Conservation (phyloP, 2,329 filamentous ascomycete species). For the Phoma sp. region DNA sequence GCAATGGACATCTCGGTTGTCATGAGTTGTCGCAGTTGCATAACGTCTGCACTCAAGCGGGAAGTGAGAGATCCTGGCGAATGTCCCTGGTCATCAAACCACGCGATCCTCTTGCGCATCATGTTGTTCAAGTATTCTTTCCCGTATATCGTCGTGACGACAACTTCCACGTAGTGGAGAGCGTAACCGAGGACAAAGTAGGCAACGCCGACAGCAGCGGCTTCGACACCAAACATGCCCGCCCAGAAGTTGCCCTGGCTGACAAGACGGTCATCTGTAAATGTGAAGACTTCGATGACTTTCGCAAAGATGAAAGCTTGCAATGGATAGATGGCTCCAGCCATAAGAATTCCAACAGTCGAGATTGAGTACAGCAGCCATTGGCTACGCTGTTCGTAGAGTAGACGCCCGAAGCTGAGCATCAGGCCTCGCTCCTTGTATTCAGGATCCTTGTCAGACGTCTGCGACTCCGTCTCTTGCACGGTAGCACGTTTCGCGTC, state of each 20-base stretch:
- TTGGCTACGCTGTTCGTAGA: conserved; percentile 44
- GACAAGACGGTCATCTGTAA: conserved; percentile 35
- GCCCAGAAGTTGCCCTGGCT: conserved; percentile 64
- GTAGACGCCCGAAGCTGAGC: conserved; percentile 41
- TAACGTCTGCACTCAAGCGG: conserved; percentile 62
- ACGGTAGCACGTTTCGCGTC: conserved; percentile 27
- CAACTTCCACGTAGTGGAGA: conserved; percentile 38
- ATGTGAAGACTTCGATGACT: conserved; percentile 46
- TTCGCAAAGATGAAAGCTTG: conserved; percentile 50
- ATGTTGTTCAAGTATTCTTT: conserved; percentile 67
- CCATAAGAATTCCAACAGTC: conserved; percentile 37
- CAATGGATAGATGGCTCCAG: conserved; percentile 47
- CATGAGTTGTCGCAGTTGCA: conserved; percentile 67
- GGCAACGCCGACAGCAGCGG: conserved; percentile 58
- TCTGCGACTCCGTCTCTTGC: conserved; percentile 20
- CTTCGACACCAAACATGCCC: conserved; percentile 69
- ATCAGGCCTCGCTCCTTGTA: conserved; percentile 42
- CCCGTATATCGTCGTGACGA: conserved; percentile 61
- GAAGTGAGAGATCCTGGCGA: conserved; percentile 67
- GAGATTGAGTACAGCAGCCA: conserved; percentile 43
- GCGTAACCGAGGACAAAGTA: conserved; percentile 59
- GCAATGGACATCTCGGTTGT: conserved; percentile 66
- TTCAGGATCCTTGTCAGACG: conserved; percentile 26
- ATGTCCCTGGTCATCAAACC: conserved; percentile 65
- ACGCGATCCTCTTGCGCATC: conserved; percentile 64